Evolutionary conservation across 306 rosid species (phyloP).

Genomic region (Malus sieversii): DNA sequence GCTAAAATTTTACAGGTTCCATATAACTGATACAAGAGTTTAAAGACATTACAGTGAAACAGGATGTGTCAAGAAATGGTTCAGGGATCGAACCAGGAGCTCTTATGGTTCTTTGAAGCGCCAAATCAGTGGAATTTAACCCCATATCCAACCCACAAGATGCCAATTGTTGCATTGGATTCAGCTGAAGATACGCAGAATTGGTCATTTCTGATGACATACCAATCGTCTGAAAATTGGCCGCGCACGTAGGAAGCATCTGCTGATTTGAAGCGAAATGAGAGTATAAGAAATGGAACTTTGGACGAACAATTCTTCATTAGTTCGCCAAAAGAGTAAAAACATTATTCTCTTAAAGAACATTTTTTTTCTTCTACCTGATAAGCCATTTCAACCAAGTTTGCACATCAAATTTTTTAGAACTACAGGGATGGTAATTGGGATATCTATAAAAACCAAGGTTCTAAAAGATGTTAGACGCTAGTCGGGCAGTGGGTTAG

Average conservation of each 20-base stretch:
- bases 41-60: conserved; percentile 48
- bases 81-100: conserved; percentile 61
- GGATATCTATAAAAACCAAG: no score
- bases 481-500: no score
- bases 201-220: conserved; percentile 43
- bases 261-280: conserved; percentile 28
- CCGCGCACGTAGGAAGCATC: conserved; percentile 51
- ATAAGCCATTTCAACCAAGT: no score
- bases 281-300: background rate
- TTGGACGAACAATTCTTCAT: background rate
- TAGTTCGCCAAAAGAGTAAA: background rate
- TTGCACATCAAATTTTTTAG: no score
- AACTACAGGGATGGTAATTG: no score
- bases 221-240: conserved; percentile 48
- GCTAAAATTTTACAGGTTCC: background rate
- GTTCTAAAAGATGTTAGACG: no score
- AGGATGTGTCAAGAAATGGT: conserved; percentile 51
- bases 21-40: background rate
- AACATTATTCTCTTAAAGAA: no score
- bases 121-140: conserved; percentile 42
- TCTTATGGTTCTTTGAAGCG: conserved; percentile 43
- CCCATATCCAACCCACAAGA: conserved; percentile 55
- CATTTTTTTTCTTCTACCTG: no score
- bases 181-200: conserved; percentile 52
- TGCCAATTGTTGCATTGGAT: conserved; percentile 51